Evolutionary conservation across 768 basidiomycete species (phyloP).

Genomic region (Suillus weaverae): DNA sequence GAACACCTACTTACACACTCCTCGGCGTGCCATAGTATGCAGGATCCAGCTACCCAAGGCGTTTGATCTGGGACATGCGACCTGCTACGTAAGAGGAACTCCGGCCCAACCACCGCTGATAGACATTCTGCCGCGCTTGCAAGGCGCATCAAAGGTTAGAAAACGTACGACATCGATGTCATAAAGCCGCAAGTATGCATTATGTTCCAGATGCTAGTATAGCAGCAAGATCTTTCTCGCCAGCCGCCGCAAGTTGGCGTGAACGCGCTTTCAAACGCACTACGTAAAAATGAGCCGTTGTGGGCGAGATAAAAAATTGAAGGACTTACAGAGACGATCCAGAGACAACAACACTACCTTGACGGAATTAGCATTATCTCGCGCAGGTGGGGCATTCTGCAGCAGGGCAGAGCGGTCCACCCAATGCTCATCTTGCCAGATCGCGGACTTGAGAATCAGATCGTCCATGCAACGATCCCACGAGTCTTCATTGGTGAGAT

Average conservation of each 20-base stretch:
- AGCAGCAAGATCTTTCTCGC: constrained; percentile 80
- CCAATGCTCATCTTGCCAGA: constrained; percentile 95
- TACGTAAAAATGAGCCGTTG: constrained; percentile 30
- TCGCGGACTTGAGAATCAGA: constrained; percentile 86
- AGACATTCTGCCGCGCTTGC: neutral
- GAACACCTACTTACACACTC: constrained; percentile 10
- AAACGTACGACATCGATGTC: constrained; percentile 4
- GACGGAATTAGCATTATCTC: constrained; percentile 48
- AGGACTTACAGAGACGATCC: constrained; percentile 82
- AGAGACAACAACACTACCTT: constrained; percentile 90
- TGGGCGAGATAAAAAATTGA: constrained; percentile 13
- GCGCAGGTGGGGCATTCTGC: constrained; percentile 34
- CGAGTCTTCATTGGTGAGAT: constrained; percentile 52
- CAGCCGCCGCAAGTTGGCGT: constrained; percentile 79
- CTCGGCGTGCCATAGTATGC: constrained; percentile 31
- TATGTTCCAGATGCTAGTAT: constrained; percentile 50
- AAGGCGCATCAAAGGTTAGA: constrained; percentile 4
- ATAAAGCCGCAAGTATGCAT: constrained; percentile 7
- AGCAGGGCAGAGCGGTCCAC: constrained; percentile 79
- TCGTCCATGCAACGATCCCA: constrained; percentile 90
- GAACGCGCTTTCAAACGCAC: constrained; percentile 91
- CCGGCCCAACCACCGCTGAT: neutral
- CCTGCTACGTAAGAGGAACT: constrained; percentile 3
- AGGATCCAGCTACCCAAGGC: constrained; percentile 12
- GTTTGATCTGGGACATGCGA: neutral